Conservation (phyloP, 108 stramenopile species). For the Bacterosira constricta region DNA sequence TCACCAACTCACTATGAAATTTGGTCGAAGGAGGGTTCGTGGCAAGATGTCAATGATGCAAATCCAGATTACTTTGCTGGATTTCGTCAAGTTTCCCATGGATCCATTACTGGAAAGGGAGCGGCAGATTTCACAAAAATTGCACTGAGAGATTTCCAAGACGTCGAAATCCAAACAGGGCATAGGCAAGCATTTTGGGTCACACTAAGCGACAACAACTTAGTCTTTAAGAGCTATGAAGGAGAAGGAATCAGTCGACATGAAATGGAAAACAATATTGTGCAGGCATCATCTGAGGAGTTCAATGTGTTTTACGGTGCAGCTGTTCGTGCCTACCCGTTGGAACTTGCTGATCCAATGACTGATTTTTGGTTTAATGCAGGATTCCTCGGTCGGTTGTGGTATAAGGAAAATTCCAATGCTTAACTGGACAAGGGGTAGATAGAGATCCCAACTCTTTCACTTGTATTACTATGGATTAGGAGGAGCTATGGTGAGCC, state of each 20-base stretch:
- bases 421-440: not conserved
- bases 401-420: conserved; percentile 2
- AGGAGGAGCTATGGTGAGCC: too few species aligned
- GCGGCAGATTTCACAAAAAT: not conserved
- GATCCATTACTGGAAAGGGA: conserved; percentile 1
- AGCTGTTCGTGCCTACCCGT: conserved; percentile 1
- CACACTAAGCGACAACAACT: not conserved
- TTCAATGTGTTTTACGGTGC: conserved; percentile 4
- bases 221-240: not conserved
- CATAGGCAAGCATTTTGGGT: conserved; percentile 2
- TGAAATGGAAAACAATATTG: not conserved
- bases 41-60: not conserved
- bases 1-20: conserved; percentile 4
- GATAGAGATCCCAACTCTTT: too few species aligned
- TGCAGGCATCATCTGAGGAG: not conserved
- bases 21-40: conserved; percentile 7
- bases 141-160: not conserved
- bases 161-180: not conserved
- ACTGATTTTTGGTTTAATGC: conserved; percentile 7
- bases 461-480: too few species aligned
- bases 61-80: conserved; percentile 2
- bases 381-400: conserved; percentile 9
- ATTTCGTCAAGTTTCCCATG: conserved; percentile 7
- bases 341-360: conserved; percentile 4
- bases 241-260: not conserved